phyloP scores from a whole-genome alignment of 176 grass and related monocot species.

The Canna indica region DNA sequence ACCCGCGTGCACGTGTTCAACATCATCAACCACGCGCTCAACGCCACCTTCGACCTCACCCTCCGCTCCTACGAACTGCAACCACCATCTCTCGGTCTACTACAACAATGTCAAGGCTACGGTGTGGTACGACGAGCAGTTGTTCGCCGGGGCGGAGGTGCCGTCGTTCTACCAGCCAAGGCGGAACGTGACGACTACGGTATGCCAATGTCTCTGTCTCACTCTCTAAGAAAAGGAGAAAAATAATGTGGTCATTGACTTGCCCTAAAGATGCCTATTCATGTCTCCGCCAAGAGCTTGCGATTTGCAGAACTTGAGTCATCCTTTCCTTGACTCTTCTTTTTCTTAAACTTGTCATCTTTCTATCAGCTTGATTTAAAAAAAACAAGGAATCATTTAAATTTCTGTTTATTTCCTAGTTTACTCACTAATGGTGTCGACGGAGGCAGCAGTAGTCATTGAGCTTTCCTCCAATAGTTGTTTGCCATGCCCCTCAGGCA shows the following conservation, averaged over 20 bases:
- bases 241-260: constrained; percentile 13
- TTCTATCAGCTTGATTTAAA: neutral
- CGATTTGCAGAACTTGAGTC: constrained; percentile 82
- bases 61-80: too few relatives aligned
- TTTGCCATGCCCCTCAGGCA: constrained; percentile 85
- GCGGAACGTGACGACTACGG: constrained; percentile 86
- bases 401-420: neutral
- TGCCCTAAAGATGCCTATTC: constrained; percentile 92
- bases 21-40: too few relatives aligned
- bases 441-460: constrained; percentile 62
- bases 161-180: too few relatives aligned
- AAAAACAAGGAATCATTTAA: neutral
- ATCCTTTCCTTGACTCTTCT: constrained; percentile 50
- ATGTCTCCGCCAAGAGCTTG: constrained; percentile 97
- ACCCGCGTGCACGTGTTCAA: too few relatives aligned
- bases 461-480: constrained; percentile 64
- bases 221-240: constrained; percentile 46
- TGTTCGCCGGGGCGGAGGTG: too few relatives aligned
- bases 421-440: constrained; percentile 26
- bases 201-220: constrained; percentile 93
- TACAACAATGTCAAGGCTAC: too few relatives aligned
- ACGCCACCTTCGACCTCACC: too few relatives aligned
- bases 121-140: too few relatives aligned
- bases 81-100: too few relatives aligned
- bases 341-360: constrained; percentile 63